These are phyloP conservation scores for Aspergillus sp. DNA, from an alignment of 2,329 filamentous ascomycete species.

Conservation along the genomic window DNA sequence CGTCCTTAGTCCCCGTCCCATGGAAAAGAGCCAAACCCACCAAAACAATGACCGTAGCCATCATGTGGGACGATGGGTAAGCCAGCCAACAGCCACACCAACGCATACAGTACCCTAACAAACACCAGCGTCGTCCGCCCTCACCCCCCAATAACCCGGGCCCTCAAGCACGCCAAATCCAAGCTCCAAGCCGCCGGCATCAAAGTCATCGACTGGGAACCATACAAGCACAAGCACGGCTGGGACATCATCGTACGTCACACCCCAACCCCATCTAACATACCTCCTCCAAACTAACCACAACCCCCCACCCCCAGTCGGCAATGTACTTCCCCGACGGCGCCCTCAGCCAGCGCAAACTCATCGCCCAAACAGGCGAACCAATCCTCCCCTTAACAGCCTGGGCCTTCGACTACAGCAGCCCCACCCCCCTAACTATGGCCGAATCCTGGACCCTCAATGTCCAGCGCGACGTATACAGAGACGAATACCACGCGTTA, in stretches of 20 bases:
- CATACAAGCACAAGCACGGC: slow-evolving; percentile 35
- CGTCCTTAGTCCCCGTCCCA: slow-evolving; percentile 42
- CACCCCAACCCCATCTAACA: too few relatives aligned
- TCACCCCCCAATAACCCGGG: slow-evolving; percentile 63
- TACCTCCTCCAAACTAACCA: not conserved
- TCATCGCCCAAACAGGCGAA: slow-evolving; percentile 44
- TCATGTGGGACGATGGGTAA: slow-evolving; percentile 65
- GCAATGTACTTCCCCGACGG: slow-evolving; percentile 53
- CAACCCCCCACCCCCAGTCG: slow-evolving; percentile 32
- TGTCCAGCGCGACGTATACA: slow-evolving; percentile 29
- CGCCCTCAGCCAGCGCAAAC: slow-evolving; percentile 32
- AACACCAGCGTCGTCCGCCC: slow-evolving; percentile 55
- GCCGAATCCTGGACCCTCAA: slow-evolving; percentile 33
- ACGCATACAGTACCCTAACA: not conserved
- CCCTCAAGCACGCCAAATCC: slow-evolving; percentile 23
- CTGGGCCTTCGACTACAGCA: slow-evolving; percentile 37
- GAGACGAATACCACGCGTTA: slow-evolving; percentile 35
- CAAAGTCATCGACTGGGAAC: slow-evolving; percentile 41
- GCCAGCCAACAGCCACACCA: not conserved
- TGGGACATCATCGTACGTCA: slow-evolving; percentile 38
- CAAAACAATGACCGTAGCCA: slow-evolving; percentile 49
- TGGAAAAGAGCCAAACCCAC: slow-evolving; percentile 37
- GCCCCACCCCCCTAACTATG: slow-evolving; percentile 25
- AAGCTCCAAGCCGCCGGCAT: slow-evolving; percentile 48
- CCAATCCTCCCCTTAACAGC: slow-evolving; percentile 49